Percentiles rank a stretch among this genome's conserved stretches.
phyloP scores from a whole-genome alignment of 2,329 filamentous ascomycete genomes.

The Fusarium scirpi region DNA sequence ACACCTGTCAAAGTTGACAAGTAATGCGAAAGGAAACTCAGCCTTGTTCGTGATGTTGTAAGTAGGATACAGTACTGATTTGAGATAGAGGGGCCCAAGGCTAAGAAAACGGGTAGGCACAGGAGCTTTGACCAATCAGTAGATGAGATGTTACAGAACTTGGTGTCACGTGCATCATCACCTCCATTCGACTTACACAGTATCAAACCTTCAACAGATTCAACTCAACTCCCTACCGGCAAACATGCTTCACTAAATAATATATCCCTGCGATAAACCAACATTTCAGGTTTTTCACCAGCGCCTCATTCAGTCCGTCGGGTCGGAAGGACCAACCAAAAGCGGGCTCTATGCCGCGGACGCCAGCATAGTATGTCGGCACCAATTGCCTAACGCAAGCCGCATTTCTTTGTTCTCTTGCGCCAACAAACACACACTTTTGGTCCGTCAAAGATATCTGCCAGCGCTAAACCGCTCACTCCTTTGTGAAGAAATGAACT shows the following conservation, averaged over 20 bases:
- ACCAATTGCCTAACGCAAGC: conserved; percentile 34
- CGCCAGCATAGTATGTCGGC: conserved; percentile 13
- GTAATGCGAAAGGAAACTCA: conserved; percentile 31
- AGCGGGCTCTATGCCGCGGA: conserved; percentile 24
- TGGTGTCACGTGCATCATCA: conserved; percentile 27
- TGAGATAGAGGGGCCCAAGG: conserved; percentile 16
- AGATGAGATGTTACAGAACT: conserved; percentile 34
- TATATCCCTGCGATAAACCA: background rate
- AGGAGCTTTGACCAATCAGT: conserved; percentile 15
- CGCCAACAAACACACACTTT: conserved; percentile 41
- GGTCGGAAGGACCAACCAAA: conserved; percentile 21
- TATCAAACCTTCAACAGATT: conserved; percentile 25
- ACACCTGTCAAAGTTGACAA: conserved; percentile 42
- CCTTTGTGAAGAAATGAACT: conserved; percentile 11
- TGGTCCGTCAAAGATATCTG: conserved; percentile 25
- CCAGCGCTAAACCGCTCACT: conserved; percentile 33
- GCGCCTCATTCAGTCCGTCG: conserved; percentile 27
- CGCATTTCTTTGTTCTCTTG: conserved; percentile 46
- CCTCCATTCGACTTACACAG: conserved; percentile 16
- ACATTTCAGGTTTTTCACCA: conserved; percentile 3
- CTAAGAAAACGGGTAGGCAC: conserved; percentile 1
- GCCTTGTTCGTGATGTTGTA: conserved; percentile 41
- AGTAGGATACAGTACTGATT: conserved; percentile 9
- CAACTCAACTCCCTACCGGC: conserved; percentile 2
- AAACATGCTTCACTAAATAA: background rate